Evolutionary conservation across 345 rosid species (phyloP).

Genomic region (Conringia planisiliqua): DNA sequence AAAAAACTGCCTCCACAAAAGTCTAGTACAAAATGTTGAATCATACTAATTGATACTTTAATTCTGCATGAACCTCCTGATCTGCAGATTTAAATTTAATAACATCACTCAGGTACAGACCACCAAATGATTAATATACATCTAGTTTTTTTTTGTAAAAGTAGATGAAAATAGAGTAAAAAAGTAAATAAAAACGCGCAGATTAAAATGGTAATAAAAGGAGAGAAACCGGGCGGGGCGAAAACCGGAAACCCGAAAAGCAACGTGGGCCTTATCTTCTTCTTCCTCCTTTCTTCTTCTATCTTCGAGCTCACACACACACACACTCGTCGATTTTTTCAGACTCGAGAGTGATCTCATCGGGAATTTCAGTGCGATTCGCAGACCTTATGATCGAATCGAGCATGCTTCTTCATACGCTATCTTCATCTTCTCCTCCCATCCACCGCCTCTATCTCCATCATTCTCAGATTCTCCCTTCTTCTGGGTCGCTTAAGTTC

Average conservation of each 20-base stretch:
- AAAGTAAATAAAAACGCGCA: neutral
- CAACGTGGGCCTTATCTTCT: constrained; percentile 32
- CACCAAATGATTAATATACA: neutral
- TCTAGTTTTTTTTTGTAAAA: neutral
- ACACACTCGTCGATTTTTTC: neutral
- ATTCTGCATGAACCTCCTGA: neutral
- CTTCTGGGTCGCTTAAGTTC: constrained; percentile 27
- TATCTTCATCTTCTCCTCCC: constrained; percentile 38
- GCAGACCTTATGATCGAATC: constrained; percentile 19
- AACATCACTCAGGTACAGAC: neutral
- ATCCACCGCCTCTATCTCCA: constrained; percentile 29
- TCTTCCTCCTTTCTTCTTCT: constrained; percentile 2
- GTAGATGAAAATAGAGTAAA: neutral
- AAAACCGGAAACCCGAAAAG: constrained; percentile 17
- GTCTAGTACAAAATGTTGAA: neutral
- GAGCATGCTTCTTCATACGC: constrained; percentile 57
- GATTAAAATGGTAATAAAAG: neutral
- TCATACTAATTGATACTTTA: neutral
- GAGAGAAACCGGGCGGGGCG: neutral
- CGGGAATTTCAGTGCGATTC: neutral
- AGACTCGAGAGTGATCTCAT: neutral
- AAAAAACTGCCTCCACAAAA: neutral
- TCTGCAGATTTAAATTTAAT: neutral
- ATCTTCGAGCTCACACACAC: neutral
- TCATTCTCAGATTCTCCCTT: constrained; percentile 30